A percentile compares a stretch with the other conserved stretches of the same genome.
Evolutionary conservation across 257 asterid genomes (phyloP).

Genomic region (Gynochthodes officinalis): DNA sequence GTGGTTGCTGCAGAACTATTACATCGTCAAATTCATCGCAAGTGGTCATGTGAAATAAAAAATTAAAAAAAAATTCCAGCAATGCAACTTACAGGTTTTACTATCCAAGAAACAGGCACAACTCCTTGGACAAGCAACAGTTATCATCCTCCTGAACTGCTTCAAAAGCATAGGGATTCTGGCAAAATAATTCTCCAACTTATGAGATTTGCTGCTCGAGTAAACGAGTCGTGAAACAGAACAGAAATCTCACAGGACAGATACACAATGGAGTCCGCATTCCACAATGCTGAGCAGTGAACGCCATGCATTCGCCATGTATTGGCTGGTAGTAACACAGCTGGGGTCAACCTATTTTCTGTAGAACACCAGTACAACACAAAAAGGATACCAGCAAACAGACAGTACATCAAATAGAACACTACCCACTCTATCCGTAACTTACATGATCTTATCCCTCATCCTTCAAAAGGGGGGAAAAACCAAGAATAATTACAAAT

Average conservation of each 20-base stretch:
- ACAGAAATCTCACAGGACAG: background rate
- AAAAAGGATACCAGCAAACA: conserved; percentile 14
- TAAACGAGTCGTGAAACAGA: background rate
- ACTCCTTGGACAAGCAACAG: background rate
- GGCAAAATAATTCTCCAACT: background rate
- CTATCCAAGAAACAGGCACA: background rate
- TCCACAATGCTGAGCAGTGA: conserved; percentile 1
- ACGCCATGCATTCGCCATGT: background rate
- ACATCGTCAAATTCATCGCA: background rate
- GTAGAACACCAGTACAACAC: background rate
- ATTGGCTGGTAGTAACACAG: background rate
- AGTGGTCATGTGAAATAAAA: background rate
- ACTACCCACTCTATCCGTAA: background rate
- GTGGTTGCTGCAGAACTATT: background rate
- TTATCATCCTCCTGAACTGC: background rate
- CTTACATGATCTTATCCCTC: background rate
- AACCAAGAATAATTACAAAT: background rate
- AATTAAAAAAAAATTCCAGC: background rate
- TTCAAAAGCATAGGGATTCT: conserved; percentile 6
- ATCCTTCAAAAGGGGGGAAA: conserved; percentile 7
- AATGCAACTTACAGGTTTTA: background rate
- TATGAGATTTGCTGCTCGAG: background rate
- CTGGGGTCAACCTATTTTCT: background rate
- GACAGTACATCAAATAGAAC: background rate
- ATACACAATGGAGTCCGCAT: background rate